Conservation (phyloP, 2,329 filamentous ascomycete species). For the Massarina eburnea region DNA sequence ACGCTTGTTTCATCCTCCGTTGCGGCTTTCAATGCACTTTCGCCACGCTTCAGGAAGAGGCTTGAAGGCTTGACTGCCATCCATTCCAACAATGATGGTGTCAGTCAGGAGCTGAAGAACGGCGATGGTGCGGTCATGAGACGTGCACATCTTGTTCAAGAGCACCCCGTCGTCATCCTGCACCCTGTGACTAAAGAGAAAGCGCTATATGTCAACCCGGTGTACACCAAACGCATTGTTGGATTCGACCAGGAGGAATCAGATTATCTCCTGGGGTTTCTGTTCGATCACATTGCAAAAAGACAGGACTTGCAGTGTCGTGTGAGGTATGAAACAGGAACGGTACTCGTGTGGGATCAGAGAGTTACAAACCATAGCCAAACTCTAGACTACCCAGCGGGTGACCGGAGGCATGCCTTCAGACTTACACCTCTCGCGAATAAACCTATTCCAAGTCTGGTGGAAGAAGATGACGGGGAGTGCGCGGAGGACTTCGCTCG, state of each 20-base stretch:
- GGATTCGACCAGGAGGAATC: conserved; percentile 14
- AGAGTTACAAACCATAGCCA: conserved; percentile 6
- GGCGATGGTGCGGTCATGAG: conserved; percentile 2
- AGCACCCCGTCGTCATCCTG: conserved; percentile 9
- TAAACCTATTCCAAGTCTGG: neutral
- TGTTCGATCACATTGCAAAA: conserved; percentile 9
- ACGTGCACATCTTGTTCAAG: conserved; percentile 5
- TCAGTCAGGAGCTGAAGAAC: conserved; percentile 8
- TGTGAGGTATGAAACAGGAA: conserved; percentile 8
- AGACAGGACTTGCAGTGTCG: conserved; percentile 5
- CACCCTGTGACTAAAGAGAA: conserved; percentile 14
- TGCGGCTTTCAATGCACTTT: conserved; percentile 8
- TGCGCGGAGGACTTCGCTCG: neutral
- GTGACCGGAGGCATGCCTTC: neutral
- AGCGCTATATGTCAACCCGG: conserved; percentile 11
- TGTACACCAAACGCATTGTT: conserved; percentile 14
- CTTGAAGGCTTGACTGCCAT: conserved; percentile 11
- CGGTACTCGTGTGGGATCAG: conserved; percentile 9
- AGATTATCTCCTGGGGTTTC: conserved; percentile 10
- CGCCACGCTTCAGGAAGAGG: conserved; percentile 8
- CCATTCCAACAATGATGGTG: conserved; percentile 9
- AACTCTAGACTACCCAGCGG: conserved; percentile 1
- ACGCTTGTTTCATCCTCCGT: conserved; percentile 7
- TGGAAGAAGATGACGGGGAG: conserved; percentile 1
- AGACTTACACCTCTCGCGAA: neutral